Percentiles rank a stretch among this genome's conserved stretches.
Evolutionary conservation across 2,329 filamentous ascomycete species (phyloP).

Genomic region (Exophiala lecanii-corni): DNA sequence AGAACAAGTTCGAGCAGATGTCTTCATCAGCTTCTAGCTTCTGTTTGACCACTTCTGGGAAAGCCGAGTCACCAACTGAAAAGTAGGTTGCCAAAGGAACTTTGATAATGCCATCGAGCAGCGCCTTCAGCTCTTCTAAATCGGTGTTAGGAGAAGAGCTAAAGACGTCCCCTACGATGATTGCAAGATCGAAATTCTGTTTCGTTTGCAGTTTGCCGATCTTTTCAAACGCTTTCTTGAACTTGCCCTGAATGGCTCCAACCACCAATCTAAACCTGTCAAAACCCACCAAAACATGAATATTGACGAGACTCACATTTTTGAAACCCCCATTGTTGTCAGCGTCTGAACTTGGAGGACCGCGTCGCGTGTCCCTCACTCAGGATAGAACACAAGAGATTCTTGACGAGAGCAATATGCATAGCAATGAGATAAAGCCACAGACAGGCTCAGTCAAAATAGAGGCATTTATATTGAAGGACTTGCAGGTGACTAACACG

Average conservation of each 20-base stretch:
- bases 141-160: slow-evolving; percentile 39
- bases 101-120: slow-evolving; percentile 67
- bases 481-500: no score
- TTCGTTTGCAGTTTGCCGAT: slow-evolving; percentile 75
- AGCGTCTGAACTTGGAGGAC: no score
- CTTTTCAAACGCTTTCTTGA: slow-evolving; percentile 73
- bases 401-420: no score
- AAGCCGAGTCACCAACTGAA: slow-evolving; percentile 66
- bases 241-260: slow-evolving; percentile 75
- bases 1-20: slow-evolving; percentile 86
- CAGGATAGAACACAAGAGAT: no score
- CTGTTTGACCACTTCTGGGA: slow-evolving; percentile 67
- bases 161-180: slow-evolving; percentile 82
- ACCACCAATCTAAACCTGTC: slow-evolving; percentile 57
- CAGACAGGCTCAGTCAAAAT: no score
- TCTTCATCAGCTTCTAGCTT: slow-evolving; percentile 68
- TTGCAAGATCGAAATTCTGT: slow-evolving; percentile 80
- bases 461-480: no score
- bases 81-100: slow-evolving; percentile 88
- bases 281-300: neutral
- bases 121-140: slow-evolving; percentile 54
- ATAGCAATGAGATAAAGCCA: no score
- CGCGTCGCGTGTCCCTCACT: no score
- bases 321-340: slow-evolving; percentile 12
- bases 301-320: slow-evolving; percentile 13